phyloP scores from a whole-genome alignment of 306 rosid genomes.

The Rosa persica region DNA sequence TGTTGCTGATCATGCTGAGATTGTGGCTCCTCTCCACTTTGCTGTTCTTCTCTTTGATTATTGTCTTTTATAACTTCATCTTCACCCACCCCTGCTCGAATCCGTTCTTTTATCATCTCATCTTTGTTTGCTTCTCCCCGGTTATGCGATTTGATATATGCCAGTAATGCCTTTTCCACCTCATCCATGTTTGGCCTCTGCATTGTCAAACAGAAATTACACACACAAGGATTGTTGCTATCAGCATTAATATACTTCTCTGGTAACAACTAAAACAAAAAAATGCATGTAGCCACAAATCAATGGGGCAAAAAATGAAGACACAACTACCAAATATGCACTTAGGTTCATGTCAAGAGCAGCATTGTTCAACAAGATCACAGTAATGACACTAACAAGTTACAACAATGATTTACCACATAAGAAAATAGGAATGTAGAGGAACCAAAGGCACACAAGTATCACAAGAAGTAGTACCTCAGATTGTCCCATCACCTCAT shows the following conservation, averaged over 20 bases:
- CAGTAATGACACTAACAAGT: not conserved
- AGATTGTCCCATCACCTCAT: slow-evolving; percentile 6
- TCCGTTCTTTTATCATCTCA: not conserved
- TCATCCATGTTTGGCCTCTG: slow-evolving; percentile 7
- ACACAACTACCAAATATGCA: not conserved
- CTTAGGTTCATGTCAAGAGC: not conserved
- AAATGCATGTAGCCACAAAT: not conserved
- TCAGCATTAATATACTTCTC: not conserved
- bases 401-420: not conserved
- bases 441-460: not conserved
- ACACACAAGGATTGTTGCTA: not conserved
- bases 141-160: not conserved
- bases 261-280: not conserved
- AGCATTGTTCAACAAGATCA: not conserved
- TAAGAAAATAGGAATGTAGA: not conserved
- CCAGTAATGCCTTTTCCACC: not conserved
- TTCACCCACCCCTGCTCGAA: not conserved
- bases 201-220: slow-evolving; percentile 4
- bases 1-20: not conserved
- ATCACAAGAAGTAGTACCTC: slow-evolving; percentile 12
- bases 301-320: not conserved
- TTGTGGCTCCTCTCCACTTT: slow-evolving; percentile 1
- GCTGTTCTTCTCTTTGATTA: not conserved
- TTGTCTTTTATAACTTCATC: not conserved
- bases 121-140: not conserved